Percentiles rank a stretch among this genome's conserved stretches.
phyloP scores from a whole-genome alignment of 805 yeast species.

The Scheffersomyces ergatensis region DNA sequence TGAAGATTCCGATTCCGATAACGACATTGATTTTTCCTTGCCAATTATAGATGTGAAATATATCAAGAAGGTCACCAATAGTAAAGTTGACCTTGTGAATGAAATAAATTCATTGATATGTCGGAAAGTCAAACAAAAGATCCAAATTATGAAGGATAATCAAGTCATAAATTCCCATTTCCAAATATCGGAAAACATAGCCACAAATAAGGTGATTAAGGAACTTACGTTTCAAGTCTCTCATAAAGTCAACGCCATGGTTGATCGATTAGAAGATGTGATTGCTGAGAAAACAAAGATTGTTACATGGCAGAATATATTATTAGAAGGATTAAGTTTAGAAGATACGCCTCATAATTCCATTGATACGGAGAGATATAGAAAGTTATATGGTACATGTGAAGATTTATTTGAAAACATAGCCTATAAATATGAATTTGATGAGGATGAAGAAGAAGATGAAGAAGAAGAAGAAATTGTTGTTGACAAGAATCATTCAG shows the following conservation, averaged over 20 bases:
- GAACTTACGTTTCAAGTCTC: constrained; percentile 8
- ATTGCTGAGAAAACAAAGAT: constrained; percentile 3
- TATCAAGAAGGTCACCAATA: constrained; percentile 11
- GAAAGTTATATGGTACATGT: constrained; percentile 18
- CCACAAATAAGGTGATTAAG: constrained; percentile 3
- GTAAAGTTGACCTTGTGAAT: constrained; percentile 19
- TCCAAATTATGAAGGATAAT: background rate
- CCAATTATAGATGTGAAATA: constrained; percentile 4
- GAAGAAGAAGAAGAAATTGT: constrained; percentile 6
- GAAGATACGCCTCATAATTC: constrained; percentile 9
- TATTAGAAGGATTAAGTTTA: constrained; percentile 18
- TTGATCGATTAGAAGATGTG: constrained; percentile 6
- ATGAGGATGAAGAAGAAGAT: constrained; percentile 8
- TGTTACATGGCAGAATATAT: constrained; percentile 27
- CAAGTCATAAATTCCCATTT: background rate
- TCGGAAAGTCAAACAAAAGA: constrained; percentile 10
- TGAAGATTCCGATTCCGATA: constrained; percentile 1
- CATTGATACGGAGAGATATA: constrained; percentile 7
- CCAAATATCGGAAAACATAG: background rate
- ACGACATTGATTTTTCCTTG: background rate
- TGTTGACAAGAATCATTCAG: background rate
- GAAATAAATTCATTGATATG: constrained; percentile 17
- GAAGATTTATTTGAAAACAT: constrained; percentile 23
- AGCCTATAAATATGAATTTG: constrained; percentile 25
- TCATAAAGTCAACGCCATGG: constrained; percentile 7